These are phyloP conservation scores for Diplodia seriata DNA, from an alignment of 2,329 filamentous ascomycete genomes.

Conservation along the genomic window DNA sequence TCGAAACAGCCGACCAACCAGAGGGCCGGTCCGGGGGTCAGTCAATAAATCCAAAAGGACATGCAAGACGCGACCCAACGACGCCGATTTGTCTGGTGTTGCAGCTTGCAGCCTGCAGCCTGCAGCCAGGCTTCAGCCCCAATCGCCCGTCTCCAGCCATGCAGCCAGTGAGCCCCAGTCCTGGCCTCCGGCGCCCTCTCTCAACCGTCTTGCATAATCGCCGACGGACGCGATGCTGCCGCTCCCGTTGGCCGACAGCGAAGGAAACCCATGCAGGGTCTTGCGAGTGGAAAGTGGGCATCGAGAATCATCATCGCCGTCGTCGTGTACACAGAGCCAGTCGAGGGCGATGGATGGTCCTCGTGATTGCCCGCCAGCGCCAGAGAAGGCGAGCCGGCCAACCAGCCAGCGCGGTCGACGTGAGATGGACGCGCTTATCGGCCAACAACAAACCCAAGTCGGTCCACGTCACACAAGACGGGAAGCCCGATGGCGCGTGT, in stretches of 20 bases:
- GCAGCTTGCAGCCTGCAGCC: neutral
- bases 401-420: too few species aligned
- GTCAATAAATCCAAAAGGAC: too few species aligned
- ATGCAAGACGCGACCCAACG: too few species aligned
- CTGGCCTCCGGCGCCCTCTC: too few species aligned
- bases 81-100: neutral
- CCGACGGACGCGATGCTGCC: neutral
- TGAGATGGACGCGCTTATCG: neutral
- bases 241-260: neutral
- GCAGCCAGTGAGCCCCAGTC: neutral
- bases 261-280: slow-evolving; percentile 21
- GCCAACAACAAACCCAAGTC: neutral
- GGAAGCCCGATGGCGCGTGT: neutral
- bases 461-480: slow-evolving; percentile 14
- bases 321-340: neutral
- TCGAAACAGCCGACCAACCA: neutral
- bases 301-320: neutral
- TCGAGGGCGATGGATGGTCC: neutral
- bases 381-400: too few species aligned
- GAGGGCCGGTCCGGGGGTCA: neutral
- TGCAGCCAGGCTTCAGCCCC: neutral
- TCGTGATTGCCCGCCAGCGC: neutral
- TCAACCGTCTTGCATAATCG: slow-evolving; percentile 26
- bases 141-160: neutral
- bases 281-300: neutral